Evolutionary conservation across 768 basidiomycete species (phyloP).

Genomic region (Macrolepiota fuliginosa): DNA sequence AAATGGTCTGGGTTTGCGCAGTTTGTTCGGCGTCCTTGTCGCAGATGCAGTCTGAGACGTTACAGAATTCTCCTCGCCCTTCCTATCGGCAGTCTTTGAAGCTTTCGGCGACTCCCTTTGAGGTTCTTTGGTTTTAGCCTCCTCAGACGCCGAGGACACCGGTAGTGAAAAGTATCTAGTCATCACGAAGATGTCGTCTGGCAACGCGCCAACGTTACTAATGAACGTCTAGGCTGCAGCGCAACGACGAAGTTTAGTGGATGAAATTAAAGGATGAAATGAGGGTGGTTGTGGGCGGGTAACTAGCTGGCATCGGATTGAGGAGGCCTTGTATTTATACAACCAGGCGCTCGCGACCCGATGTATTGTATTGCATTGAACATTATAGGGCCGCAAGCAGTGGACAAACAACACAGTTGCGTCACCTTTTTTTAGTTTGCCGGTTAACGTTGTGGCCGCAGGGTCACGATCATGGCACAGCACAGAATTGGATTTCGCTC

Average conservation of each 20-base stretch:
- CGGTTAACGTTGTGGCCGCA: neutral
- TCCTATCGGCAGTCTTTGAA: neutral
- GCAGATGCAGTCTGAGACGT: neutral
- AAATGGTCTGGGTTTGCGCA: conserved; percentile 10
- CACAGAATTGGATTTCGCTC: neutral
- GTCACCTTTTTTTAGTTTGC: neutral
- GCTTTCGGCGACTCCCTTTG: neutral
- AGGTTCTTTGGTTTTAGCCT: neutral
- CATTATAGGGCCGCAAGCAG: neutral
- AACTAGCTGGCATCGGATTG: neutral
- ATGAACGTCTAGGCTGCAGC: neutral
- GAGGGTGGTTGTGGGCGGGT: neutral
- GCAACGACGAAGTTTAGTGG: neutral
- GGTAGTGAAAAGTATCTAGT: conserved; percentile 2
- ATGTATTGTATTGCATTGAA: neutral
- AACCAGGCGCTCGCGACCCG: neutral
- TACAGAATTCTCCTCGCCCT: neutral
- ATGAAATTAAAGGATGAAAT: neutral
- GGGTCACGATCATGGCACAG: neutral
- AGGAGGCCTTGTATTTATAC: conserved; percentile 3
- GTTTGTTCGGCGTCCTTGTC: conserved; percentile 4
- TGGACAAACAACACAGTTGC: neutral
- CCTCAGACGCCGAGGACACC: neutral
- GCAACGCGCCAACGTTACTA: neutral
- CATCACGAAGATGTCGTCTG: neutral